A percentile compares a stretch with the other conserved stretches of the same genome.
Evolutionary conservation across 2,329 filamentous ascomycete species (phyloP).

Genomic region (Trichoderma atroviride): DNA sequence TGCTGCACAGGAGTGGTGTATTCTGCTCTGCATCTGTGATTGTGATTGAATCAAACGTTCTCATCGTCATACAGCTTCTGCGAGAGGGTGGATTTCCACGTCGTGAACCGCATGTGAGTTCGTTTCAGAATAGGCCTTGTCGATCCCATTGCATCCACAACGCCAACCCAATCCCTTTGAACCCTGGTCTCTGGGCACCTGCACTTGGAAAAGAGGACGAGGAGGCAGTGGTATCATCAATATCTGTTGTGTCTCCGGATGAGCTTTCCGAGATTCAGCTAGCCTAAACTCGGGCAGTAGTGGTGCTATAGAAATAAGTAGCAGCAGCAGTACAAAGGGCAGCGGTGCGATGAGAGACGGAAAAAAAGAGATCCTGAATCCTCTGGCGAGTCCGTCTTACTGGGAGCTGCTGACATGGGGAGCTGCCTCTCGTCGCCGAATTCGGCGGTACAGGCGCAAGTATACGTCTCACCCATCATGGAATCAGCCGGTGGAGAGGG

Average conservation of each 20-base stretch:
- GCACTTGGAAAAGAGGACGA: not conserved
- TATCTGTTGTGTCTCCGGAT: slow-evolving; percentile 3
- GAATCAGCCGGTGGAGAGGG: slow-evolving; percentile 5
- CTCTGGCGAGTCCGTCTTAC: slow-evolving; percentile 9
- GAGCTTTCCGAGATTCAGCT: slow-evolving; percentile 16
- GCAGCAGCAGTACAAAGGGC: not conserved
- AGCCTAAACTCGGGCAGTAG: not conserved
- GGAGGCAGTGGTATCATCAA: not conserved
- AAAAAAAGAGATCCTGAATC: slow-evolving; percentile 13
- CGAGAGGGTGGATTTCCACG: not conserved
- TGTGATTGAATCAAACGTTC: not conserved
- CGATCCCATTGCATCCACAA: not conserved
- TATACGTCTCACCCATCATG: slow-evolving; percentile 17
- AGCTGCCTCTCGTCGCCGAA: slow-evolving; percentile 21
- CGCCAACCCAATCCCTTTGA: not conserved
- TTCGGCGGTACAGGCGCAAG: slow-evolving; percentile 17
- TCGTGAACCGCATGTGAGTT: not conserved
- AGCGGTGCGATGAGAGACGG: not conserved
- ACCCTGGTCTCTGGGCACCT: not conserved
- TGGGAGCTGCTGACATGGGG: slow-evolving; percentile 17
- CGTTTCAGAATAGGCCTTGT: not conserved
- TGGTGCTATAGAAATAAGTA: not conserved
- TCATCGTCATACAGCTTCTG: not conserved
- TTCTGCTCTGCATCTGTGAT: not conserved
- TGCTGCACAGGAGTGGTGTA: not conserved